Conservation (phyloP, 139 green algal genomes). For the Auxenochlorella pyrenoidosa region DNA sequence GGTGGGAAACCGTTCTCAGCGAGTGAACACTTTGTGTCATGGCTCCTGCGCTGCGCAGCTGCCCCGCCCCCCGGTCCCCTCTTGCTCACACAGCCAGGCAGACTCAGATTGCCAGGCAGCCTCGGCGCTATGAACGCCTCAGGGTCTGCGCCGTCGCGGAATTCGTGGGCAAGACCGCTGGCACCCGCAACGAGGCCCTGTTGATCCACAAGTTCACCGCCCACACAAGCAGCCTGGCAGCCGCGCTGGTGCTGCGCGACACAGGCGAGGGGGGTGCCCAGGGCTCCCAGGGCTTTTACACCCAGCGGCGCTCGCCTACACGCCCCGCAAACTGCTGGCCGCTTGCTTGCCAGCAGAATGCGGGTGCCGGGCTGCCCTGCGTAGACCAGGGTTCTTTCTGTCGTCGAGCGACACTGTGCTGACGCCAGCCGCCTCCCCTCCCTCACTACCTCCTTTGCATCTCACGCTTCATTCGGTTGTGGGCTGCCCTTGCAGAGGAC, state of each 20-base stretch:
- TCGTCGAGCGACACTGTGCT: background rate
- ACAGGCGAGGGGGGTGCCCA: slow-evolving; percentile 13
- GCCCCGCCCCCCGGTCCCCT: too few species aligned
- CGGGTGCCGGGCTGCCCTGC: too few species aligned
- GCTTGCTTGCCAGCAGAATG: background rate
- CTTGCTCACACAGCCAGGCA: too few species aligned
- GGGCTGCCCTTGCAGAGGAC: slow-evolving; percentile 24
- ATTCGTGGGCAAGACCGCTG: background rate
- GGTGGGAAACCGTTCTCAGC: too few species aligned
- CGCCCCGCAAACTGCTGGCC: background rate
- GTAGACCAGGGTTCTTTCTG: background rate
- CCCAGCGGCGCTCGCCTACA: background rate
- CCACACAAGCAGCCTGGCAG: slow-evolving; percentile 49
- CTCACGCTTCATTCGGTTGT: background rate
- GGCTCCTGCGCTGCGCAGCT: too few species aligned
- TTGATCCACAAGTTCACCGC: slow-evolving; percentile 58
- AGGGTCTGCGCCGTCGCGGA: slow-evolving; percentile 17
- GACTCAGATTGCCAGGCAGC: too few species aligned
- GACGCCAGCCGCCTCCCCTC: background rate
- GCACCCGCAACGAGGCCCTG: slow-evolving; percentile 45
- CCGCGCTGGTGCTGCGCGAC: slow-evolving; percentile 57
- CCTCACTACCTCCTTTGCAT: background rate
- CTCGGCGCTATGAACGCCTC: too few species aligned
- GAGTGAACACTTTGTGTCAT: too few species aligned
- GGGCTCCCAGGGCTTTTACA: background rate